These are phyloP conservation scores for Ophiostoma triangulosporum DNA, from an alignment of 2,329 filamentous ascomycete species.

Conservation along the genomic window DNA sequence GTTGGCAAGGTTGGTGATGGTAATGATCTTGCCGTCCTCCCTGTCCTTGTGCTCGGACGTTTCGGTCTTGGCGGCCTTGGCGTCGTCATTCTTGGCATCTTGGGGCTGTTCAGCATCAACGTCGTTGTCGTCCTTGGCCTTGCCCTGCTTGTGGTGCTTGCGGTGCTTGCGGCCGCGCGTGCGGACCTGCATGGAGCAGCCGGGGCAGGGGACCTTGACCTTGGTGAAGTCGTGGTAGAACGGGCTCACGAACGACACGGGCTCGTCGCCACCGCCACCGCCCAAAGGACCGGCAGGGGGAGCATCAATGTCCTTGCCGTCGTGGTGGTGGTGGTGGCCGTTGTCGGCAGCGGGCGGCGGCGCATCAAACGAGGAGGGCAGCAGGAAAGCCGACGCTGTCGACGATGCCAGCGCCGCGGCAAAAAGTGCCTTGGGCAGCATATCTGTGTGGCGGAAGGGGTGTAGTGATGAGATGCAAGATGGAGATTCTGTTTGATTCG, in stretches of 20 bases:
- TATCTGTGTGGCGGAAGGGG: conserved; percentile 13
- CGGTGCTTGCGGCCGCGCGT: conserved; percentile 8
- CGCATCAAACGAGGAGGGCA: conserved; percentile 35
- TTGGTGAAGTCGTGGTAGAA: conserved; percentile 26
- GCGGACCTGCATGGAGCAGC: conserved; percentile 32
- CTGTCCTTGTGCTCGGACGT: background rate
- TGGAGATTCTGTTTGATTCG: no score
- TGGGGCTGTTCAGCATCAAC: background rate
- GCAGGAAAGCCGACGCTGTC: conserved; percentile 32
- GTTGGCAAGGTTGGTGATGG: conserved; percentile 19
- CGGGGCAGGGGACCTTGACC: conserved; percentile 35
- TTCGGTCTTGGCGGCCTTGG: background rate
- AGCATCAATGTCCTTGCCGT: background rate
- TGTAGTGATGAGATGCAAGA: no score
- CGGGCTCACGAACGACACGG: conserved; percentile 23
- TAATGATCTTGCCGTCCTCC: conserved; percentile 15
- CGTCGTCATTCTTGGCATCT: background rate
- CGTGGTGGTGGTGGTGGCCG: background rate
- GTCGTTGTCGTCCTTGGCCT: background rate
- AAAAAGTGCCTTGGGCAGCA: conserved; percentile 30
- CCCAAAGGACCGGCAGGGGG: background rate
- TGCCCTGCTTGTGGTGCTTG: background rate
- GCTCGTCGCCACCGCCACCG: background rate
- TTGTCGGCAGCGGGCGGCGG: background rate
- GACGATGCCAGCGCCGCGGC: conserved; percentile 28